Base-by-base conservation (phyloP, 2,329 filamentous ascomycete species). In the Paraconiothyrium sp. region DNA sequence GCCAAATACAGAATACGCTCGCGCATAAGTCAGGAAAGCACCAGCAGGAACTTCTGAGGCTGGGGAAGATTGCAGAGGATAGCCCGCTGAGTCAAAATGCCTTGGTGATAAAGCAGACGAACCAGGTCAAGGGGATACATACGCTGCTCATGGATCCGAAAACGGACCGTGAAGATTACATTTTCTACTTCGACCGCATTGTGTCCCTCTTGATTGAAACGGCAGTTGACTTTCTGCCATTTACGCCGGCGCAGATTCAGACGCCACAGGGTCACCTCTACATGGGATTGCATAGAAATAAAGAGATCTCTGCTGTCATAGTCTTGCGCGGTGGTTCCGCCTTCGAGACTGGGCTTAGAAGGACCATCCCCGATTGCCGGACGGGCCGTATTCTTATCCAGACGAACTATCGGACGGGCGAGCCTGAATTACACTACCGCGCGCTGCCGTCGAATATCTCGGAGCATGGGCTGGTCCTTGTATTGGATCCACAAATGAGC, bases 111-210 rank as follows among this genome's bases (percentile, higher is more conserved):
- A 84, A 90, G 47, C 86, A 92, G 64, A 97, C 92, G 1, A 86
- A 89, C 9, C 95, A 99, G 78, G 84, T 97, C 58, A 85, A 85
- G 59, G 94, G 89, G 50, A 97, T 99, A 87, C 94, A 92, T 76
- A 97, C 94, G 0, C 91, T 97, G 59, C 87, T 99, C 44, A 90
- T 96, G 73, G 87, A 95, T 70, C 90, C 92, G 20, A 86, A 89
- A 51, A 94, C 93, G 0, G 83, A 86, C 7, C 86, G 92, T 46
- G 94, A 97, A 75, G 94, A 98, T 70, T 98, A 97, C 76, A 92
- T 97, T 64, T 98, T 98, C 80, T 98, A 98, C 80, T 97, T 98
- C 78, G 93, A 99, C 79, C 88, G 95, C 41, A 83, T 98, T 41
- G 89, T 92, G 1, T 88, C 91, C n/a, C 83, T 97, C 56, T 84